A percentile compares a stretch with the other conserved stretches of the same genome.
These are phyloP conservation scores for Leucogyrophana mollusca DNA, from an alignment of 768 basidiomycete species.

Conservation along the genomic window DNA sequence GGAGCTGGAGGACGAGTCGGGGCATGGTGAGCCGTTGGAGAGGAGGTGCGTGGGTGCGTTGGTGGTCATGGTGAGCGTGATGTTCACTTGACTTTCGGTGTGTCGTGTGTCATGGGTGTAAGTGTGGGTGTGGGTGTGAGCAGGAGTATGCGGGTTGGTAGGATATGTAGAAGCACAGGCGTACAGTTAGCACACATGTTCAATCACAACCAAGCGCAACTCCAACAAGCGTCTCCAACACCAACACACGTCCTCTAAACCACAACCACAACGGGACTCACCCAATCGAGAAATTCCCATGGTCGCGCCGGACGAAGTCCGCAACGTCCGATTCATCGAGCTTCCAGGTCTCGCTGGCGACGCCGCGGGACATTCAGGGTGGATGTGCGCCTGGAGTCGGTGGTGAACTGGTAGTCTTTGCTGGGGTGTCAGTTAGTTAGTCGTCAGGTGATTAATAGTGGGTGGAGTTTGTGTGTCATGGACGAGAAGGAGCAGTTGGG, in stretches of 20 bases:
- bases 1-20: conserved; percentile 51
- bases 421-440: conserved; percentile 31
- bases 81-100: conserved; percentile 38
- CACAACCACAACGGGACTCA: conserved; percentile 23
- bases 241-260: too few relatives aligned
- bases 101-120: conserved; percentile 36
- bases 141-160: not conserved
- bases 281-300: conserved; percentile 76
- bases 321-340: conserved; percentile 54
- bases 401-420: conserved; percentile 59
- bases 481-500: too few relatives aligned
- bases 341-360: conserved; percentile 58
- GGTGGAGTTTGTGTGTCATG: not conserved
- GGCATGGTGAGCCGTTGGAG: conserved; percentile 65
- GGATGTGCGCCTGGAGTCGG: conserved; percentile 44
- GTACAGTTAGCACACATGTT: not conserved
- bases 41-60: conserved; percentile 56
- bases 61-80: conserved; percentile 54
- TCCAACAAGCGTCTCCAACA: too few relatives aligned
- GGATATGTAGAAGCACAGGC: too few relatives aligned
- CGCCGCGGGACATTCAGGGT: conserved; percentile 55
- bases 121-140: not conserved
- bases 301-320: conserved; percentile 58
- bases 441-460: not conserved
- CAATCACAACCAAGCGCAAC: conserved; percentile 12